Percentiles rank a stretch among this genome's conserved stretches.
Conservation (phyloP, 768 basidiomycete genomes). For the Kwoniella sp. region DNA sequence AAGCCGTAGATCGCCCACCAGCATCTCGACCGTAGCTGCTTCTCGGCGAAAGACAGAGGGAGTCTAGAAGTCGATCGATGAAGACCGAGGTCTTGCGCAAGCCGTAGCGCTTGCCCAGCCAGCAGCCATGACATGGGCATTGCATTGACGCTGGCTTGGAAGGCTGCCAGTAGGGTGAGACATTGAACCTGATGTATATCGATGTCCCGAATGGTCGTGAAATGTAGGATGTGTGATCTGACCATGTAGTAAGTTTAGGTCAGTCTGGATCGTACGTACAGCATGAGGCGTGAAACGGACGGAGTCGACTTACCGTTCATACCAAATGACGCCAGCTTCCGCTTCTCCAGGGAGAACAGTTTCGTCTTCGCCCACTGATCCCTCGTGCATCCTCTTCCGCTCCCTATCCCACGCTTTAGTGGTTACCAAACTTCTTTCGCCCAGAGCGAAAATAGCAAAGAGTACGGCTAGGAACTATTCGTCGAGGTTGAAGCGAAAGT, state of each 20-base stretch:
- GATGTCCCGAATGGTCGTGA: constrained; percentile 84
- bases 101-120: constrained; percentile 84
- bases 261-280: neutral
- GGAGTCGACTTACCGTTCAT: constrained; percentile 48
- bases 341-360: constrained; percentile 58
- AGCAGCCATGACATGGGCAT: constrained; percentile 92
- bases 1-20: constrained; percentile 94
- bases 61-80: constrained; percentile 84
- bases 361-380: constrained; percentile 83
- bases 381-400: constrained; percentile 59
- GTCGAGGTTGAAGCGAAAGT: constrained; percentile 28
- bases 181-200: constrained; percentile 87
- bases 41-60: constrained; percentile 71
- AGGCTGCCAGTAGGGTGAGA: constrained; percentile 80
- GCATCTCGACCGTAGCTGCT: constrained; percentile 84
- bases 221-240: constrained; percentile 85
- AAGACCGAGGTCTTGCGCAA: constrained; percentile 86
- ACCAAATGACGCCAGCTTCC: constrained; percentile 50
- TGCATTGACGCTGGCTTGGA: constrained; percentile 89
- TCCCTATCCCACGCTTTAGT: constrained; percentile 47
- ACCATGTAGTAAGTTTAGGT: constrained; percentile 11
- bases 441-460: constrained; percentile 88
- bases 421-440: constrained; percentile 69
- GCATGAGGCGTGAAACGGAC: no score
- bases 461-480: constrained; percentile 79